phyloP scores from a whole-genome alignment of 2,329 filamentous ascomycete species.

The Whalleya microplaca region DNA sequence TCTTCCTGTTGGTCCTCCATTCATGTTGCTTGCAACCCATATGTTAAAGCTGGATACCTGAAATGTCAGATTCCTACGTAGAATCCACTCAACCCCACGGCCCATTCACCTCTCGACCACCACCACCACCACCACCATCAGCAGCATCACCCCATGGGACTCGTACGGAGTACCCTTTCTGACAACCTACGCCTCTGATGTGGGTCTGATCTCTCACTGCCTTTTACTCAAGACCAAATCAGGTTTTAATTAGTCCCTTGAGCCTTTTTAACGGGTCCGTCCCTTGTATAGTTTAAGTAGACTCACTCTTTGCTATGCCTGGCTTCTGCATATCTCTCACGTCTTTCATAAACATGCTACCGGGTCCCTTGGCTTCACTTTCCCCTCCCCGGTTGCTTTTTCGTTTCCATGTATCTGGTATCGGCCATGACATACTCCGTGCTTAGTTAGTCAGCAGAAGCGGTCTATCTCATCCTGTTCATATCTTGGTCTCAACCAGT shows the following conservation, averaged over 20 bases:
- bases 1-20: slow-evolving; percentile 1
- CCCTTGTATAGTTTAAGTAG: slow-evolving; percentile 22
- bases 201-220: slow-evolving; percentile 24
- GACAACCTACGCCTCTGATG: slow-evolving; percentile 22
- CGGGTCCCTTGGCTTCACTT: slow-evolving; percentile 9
- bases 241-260: slow-evolving; percentile 26
- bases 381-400: slow-evolving; percentile 15
- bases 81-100: slow-evolving; percentile 11
- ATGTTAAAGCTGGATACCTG: slow-evolving; percentile 3
- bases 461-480: slow-evolving; percentile 19
- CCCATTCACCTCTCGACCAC: slow-evolving; percentile 14
- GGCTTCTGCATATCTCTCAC: slow-evolving; percentile 20
- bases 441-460: slow-evolving; percentile 18
- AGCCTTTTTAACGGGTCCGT: slow-evolving; percentile 26
- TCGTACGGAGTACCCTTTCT: slow-evolving; percentile 15
- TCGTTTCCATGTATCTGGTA: slow-evolving; percentile 20
- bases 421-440: slow-evolving; percentile 21
- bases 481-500: slow-evolving; percentile 17
- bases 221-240: slow-evolving; percentile 22
- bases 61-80: slow-evolving; percentile 11
- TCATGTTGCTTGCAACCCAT: slow-evolving; percentile 1
- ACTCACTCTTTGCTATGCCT: slow-evolving; percentile 21
- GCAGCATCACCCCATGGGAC: slow-evolving; percentile 12
- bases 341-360: slow-evolving; percentile 23
- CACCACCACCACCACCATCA: slow-evolving; percentile 10